Evolutionary conservation across 176 grass and related monocot species (phyloP).

Genomic region (sorghum (Sorghum bicolor)): Sorghum_bicolor_NCBIv3 NC_012877.2:61815001-61815500

Average conservation of each 20-base stretch:
- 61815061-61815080: neutral
- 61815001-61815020: neutral
- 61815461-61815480: neutral
- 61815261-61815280: neutral
- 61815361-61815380: slow-evolving; percentile 19
- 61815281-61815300: neutral
- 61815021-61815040: slow-evolving; percentile 26
- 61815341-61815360: neutral
- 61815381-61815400: neutral
- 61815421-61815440: neutral
- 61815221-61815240: neutral
- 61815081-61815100: neutral
- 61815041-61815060: slow-evolving; percentile 57
- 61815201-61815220: neutral
- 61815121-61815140: neutral
- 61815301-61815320: neutral
- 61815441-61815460: neutral
- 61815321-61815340: slow-evolving; percentile 8
- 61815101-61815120: slow-evolving; percentile 13
- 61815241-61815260: slow-evolving; percentile 18
- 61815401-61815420: neutral
- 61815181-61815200: neutral
- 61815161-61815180: neutral
- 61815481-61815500: neutral
- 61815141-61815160: neutral